A percentile compares a stretch with the other conserved stretches of the same genome.
Evolutionary conservation across 805 yeast genomes (phyloP).

Genomic region (Maudiozyma barnettii): DNA sequence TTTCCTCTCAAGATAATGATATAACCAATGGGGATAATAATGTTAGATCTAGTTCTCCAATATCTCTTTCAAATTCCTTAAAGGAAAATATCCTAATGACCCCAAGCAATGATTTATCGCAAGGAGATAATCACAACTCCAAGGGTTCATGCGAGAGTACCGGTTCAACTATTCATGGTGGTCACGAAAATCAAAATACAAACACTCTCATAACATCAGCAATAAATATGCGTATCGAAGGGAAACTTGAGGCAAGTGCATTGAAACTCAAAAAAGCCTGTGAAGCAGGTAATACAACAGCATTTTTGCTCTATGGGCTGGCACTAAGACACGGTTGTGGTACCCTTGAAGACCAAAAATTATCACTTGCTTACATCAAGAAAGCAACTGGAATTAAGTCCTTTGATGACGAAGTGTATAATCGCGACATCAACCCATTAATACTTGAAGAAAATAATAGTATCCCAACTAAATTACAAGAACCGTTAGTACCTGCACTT

Average conservation of each 20-base stretch:
- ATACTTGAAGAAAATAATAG: constrained; percentile 18
- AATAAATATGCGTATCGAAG: constrained; percentile 41
- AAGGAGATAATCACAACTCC: neutral
- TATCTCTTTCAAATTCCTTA: neutral
- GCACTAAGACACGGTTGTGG: constrained; percentile 66
- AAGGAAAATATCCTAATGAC: neutral
- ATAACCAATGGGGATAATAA: neutral
- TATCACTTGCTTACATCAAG: constrained; percentile 52
- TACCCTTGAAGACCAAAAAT: constrained; percentile 43
- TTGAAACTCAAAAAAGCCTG: constrained; percentile 61
- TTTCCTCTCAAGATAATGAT: neutral
- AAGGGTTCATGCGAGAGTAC: neutral
- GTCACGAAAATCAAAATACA: neutral
- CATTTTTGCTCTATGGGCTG: constrained; percentile 60
- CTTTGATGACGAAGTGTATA: constrained; percentile 16
- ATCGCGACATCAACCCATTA: constrained; percentile 29
- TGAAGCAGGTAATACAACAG: constrained; percentile 49
- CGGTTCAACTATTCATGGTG: neutral
- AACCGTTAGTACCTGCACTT: constrained; percentile 40
- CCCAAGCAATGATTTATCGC: neutral
- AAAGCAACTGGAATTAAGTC: constrained; percentile 37
- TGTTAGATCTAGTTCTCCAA: neutral
- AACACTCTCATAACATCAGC: constrained; percentile 25
- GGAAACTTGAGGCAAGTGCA: constrained; percentile 58
- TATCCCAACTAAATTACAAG: constrained; percentile 32